Base-by-base conservation (phyloP, 1,139 yeast genomes). In the Kluyveromyces marxianus region DNA sequence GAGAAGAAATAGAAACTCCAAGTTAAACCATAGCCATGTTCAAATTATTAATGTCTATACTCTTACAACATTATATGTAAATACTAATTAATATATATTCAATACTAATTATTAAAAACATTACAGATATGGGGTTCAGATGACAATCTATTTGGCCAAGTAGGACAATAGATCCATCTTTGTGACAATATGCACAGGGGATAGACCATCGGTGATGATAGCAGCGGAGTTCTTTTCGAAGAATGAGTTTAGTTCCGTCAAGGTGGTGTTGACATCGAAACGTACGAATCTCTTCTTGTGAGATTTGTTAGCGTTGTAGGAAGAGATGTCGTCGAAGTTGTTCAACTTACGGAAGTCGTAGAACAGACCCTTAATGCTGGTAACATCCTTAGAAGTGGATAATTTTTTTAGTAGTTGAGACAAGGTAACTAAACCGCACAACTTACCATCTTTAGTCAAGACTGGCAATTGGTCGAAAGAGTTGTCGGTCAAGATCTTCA, bases 391-490 rank as follows among this genome's bases (percentile, higher is more conserved):
- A 58, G 81, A 81, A 48, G 79, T 75, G 10, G 92, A 81, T 50
- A 86, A 71, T 37, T 76, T 74, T 57, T 83, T 81, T 60, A 87
- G 72, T 54, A 87, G 71, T 62, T 80, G 80, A 25, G 94, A 85
- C 54, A 87, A 73, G 4, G 95, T 87, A 41, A 85, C 83, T 54
- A 87, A 71, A 47, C 95, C 95, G 51, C 83, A 74, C 52, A 87
- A 73, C 58, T 81, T 79, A 34, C 85, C 87, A 44, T 70, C 67
- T 49, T 71, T 76, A 47, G 68, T 63, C 56, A 86, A 75, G 3
- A 86, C 95, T 31, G 96, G 95, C 54, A 86, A 72, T 67, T 87
- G 96, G 64, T 87, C 96, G 58, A 86, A 87, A 3, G 89, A 92
- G 62, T 86, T 83, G 50, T 78, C 75, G 59, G 81, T 85, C 61